Evolutionary conservation across 495 filamentous ascomycete genomes (phyloP), one percentile per base, ranked within the genome.

Genomic region (Aspergillus cavernicola): DNA sequence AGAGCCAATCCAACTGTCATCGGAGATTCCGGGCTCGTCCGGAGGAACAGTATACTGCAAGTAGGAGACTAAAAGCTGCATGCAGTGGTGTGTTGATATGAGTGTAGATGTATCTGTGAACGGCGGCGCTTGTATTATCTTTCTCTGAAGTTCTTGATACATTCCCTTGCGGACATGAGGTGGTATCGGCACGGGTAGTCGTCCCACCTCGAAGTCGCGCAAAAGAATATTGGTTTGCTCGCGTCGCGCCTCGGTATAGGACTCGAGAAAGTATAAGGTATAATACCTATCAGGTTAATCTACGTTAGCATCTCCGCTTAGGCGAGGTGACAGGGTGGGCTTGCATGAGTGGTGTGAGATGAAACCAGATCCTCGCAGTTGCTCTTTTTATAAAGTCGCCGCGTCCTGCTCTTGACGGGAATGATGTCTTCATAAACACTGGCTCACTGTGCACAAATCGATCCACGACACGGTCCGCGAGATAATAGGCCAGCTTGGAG

Each of bases 21-120:
- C 68, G 6, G 61, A 54, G 11, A 60, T 59, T 3, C 42, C 52
- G 1, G 53, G 50, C 45, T 67, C 62, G 22, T 70, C 72, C 1
- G 68, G 58, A 1, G 61, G 62, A 45, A 73, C 68, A 6, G 72
- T 73, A 45, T 67, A 59, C 35, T 64, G 68, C 42, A 76, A 66
- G 20, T 69, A 75, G 3, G 64, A 67, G 22, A 76, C 68, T 6
- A 76, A 58, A 12, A 76, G 47, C 23, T 69, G 62, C 67, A 76
- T 74, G 55, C 72, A 76, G 46, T 76, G 73, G 35, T 76, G 72
- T 13, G 73, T 74, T 18, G 70, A 67, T 52, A 75, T 59, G n/a
- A 76, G 61, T 3, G 72, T 68, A 10, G 66, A 45, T 3, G 69
- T 76, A 48, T 76, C 65, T 20, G 65, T 75, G 39, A 76, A 76